phyloP scores from a whole-genome alignment of 148 eudicot genomes.

The Simmondsia chinensis region DNA sequence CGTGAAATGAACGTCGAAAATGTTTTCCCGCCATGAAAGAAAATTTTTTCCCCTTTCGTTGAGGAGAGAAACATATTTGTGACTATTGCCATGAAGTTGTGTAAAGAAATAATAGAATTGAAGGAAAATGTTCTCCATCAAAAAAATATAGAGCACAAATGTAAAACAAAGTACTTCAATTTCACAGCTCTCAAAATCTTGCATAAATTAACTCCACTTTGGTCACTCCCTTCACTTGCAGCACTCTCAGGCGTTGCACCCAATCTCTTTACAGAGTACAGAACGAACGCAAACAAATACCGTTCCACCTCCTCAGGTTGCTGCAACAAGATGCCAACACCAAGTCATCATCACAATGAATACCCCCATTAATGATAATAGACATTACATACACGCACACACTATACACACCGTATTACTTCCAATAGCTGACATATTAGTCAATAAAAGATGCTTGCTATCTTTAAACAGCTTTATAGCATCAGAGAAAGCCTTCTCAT shows the following conservation, averaged over 20 bases:
- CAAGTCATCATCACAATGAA: neutral
- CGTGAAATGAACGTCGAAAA: no score
- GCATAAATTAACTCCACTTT: slow-evolving; percentile 42
- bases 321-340: slow-evolving; percentile 1
- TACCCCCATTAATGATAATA: neutral
- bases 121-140: no score
- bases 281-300: slow-evolving; percentile 72
- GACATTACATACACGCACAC: neutral
- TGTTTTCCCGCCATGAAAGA: no score
- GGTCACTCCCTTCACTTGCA: slow-evolving; percentile 11
- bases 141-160: no score
- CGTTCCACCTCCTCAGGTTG: slow-evolving; percentile 81
- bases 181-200: slow-evolving; percentile 62
- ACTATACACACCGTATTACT: slow-evolving; percentile 34
- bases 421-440: slow-evolving; percentile 47
- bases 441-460: slow-evolving; percentile 43
- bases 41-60: no score
- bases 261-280: slow-evolving; percentile 58
- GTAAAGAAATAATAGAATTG: no score
- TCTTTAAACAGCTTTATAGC: slow-evolving; percentile 51
- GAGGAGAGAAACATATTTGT: no score
- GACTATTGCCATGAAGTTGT: no score
- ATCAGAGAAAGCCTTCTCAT: slow-evolving; percentile 31
- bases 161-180: slow-evolving; percentile 40
- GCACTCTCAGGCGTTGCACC: slow-evolving; percentile 9